Evolutionary conservation across 495 filamentous ascomycete species (phyloP).

Genomic region (Hypomontagnella monticulosa): DNA sequence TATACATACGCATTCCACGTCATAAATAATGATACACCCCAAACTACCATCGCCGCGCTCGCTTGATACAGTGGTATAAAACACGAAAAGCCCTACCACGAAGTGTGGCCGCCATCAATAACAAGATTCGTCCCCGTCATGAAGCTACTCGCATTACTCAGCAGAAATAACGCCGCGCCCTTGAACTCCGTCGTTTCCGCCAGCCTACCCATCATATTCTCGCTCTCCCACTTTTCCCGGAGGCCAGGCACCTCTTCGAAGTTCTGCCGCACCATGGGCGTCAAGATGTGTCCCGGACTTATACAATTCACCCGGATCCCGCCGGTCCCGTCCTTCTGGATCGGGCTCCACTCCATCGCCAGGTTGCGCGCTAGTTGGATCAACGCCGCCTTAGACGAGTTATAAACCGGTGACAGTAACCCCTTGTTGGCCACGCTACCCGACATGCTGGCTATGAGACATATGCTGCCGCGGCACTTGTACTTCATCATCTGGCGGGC

Average conservation of each 20-base stretch:
- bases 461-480: slow-evolving; percentile 74
- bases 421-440: slow-evolving; percentile 78
- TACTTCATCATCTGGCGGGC: slow-evolving; percentile 82
- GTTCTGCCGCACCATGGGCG: slow-evolving; percentile 74
- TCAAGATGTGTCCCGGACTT: slow-evolving; percentile 76
- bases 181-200: slow-evolving; percentile 73
- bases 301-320: slow-evolving; percentile 75
- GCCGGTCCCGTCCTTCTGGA: slow-evolving; percentile 51
- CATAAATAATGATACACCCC: no score
- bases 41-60: background rate
- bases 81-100: slow-evolving; percentile 40
- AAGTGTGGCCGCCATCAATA: slow-evolving; percentile 71
- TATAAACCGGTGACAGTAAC: slow-evolving; percentile 72
- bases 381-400: slow-evolving; percentile 74
- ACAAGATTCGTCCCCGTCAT: slow-evolving; percentile 74
- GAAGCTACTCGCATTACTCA: slow-evolving; percentile 74
- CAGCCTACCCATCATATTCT: slow-evolving; percentile 76
- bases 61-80: background rate
- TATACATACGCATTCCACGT: no score
- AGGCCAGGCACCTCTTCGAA: slow-evolving; percentile 71
- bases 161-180: slow-evolving; percentile 64
- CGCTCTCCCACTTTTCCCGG: slow-evolving; percentile 68
- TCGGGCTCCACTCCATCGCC: slow-evolving; percentile 76
- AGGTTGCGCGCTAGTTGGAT: slow-evolving; percentile 71
- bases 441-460: slow-evolving; percentile 78